Percentiles rank a stretch among this genome's conserved stretches.
These are phyloP conservation scores for Candida sakaeoensis DNA, from an alignment of 805 yeast genomes.

Conservation along the genomic window DNA sequence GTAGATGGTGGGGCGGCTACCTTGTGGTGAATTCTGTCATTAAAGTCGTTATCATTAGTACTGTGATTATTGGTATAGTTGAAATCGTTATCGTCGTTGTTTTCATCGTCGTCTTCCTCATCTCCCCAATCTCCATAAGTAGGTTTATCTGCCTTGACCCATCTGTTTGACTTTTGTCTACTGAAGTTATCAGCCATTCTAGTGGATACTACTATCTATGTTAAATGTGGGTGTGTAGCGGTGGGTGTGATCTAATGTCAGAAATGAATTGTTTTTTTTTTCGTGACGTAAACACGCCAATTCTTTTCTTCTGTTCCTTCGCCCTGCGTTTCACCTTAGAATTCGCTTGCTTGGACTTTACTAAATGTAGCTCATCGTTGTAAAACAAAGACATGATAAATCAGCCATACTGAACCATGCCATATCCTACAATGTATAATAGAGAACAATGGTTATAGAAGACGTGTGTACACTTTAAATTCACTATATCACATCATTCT, in stretches of 20 bases:
- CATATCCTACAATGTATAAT: too few species aligned
- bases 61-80: slow-evolving; percentile 6
- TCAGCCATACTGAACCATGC: too few species aligned
- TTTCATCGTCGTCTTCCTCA: slow-evolving; percentile 8
- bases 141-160: slow-evolving; percentile 42
- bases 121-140: slow-evolving; percentile 11
- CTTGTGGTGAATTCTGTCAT: slow-evolving; percentile 3
- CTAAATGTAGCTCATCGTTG: too few species aligned
- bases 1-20: slow-evolving; percentile 1
- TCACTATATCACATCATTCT: not conserved
- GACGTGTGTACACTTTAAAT: too few species aligned
- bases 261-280: not conserved
- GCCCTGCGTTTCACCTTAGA: not conserved
- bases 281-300: not conserved
- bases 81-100: slow-evolving; percentile 7
- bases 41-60: slow-evolving; percentile 6
- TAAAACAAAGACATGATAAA: too few species aligned
- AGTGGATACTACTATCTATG: too few species aligned
- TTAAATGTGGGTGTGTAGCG: too few species aligned
- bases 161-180: slow-evolving; percentile 41
- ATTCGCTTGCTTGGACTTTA: not conserved
- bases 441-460: not conserved
- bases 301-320: not conserved
- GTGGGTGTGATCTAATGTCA: not conserved
- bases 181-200: slow-evolving; percentile 34